phyloP scores from a whole-genome alignment of 805 yeast species.

The Jamesozyma lodderae region DNA sequence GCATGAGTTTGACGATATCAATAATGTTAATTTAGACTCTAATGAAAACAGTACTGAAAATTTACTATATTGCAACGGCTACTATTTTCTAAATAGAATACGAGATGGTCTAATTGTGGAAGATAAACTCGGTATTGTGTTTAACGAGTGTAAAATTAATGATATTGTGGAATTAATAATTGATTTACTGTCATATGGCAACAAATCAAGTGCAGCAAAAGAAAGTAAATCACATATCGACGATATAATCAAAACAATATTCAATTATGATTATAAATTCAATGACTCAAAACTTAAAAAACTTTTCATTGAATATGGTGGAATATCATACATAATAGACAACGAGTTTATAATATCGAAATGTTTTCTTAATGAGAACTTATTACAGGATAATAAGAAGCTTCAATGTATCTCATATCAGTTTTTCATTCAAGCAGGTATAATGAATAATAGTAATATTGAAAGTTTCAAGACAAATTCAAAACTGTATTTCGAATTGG shows the following conservation, averaged over 20 bases:
- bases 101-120: background rate
- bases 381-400: background rate
- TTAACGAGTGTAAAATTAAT: constrained; percentile 8
- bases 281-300: constrained; percentile 17
- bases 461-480: constrained; percentile 7
- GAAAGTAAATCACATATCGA: constrained; percentile 1
- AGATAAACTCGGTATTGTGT: constrained; percentile 3
- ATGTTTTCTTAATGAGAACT: constrained; percentile 1
- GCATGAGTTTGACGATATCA: background rate
- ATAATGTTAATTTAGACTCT: background rate
- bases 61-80: constrained; percentile 1
- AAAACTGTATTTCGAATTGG: constrained; percentile 14
- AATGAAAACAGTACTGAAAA: background rate
- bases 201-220: background rate
- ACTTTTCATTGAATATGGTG: constrained; percentile 21
- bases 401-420: background rate
- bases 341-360: constrained; percentile 4
- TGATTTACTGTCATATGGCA: constrained; percentile 1
- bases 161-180: constrained; percentile 13
- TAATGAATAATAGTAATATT: constrained; percentile 14
- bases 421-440: constrained; percentile 21
- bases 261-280: constrained; percentile 16
- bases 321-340: constrained; percentile 14
- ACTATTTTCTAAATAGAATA: constrained; percentile 5
- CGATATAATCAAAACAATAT: constrained; percentile 7